Base-by-base conservation (phyloP, 106 monocot genomes). In the Apostasia ramifera region DNA sequence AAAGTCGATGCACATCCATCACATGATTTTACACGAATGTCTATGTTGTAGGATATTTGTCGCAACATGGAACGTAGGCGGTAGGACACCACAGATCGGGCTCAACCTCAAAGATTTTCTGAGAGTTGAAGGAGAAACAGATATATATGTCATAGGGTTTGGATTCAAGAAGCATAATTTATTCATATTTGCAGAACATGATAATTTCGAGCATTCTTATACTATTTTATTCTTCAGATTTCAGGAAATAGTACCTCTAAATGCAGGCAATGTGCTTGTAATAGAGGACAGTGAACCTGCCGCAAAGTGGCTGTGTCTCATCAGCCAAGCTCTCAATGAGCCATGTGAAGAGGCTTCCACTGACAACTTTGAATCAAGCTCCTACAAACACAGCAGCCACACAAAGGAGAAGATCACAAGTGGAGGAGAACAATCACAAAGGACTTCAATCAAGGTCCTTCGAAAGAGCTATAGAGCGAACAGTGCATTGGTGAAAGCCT, bases 51-150 rank as follows among this genome's bases (percentile, higher is more conserved):
- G 97, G 77, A 79, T 98, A 55, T 92, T 87, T 73, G 89, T 89
- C n/a, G 89, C 70, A 51, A 98, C 92, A 57, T 98, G 97, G 97
- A 98, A 98, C 83, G 87, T 92, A 57, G 97, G 89, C n/a, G 95
- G 95, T 8, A 91, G 70, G 61, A 12, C 89, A 76, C 95, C 95
- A 38, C 71, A 82, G 72, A 80, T 68, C 70, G 70, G 77, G 57
- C 66, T 92, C 56, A 86, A 89, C 74, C 78, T 95, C 13, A 86
- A 84, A 74, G 86, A 92, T 67, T 92, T 95, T 61, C 67, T 95
- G 8, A 86, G 89, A 75, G 81, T 89, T 51, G 89, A 87, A 83
- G 89, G 82, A 43, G 80, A 75, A 47, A 78, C 86, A 47, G 95
- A 97, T 62, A 89, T 92, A 53, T 92, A 97, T 70, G 89, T 97